Evolutionary conservation across 805 yeast genomes (phyloP).

Genomic region (Lipomyces anomalus): DNA sequence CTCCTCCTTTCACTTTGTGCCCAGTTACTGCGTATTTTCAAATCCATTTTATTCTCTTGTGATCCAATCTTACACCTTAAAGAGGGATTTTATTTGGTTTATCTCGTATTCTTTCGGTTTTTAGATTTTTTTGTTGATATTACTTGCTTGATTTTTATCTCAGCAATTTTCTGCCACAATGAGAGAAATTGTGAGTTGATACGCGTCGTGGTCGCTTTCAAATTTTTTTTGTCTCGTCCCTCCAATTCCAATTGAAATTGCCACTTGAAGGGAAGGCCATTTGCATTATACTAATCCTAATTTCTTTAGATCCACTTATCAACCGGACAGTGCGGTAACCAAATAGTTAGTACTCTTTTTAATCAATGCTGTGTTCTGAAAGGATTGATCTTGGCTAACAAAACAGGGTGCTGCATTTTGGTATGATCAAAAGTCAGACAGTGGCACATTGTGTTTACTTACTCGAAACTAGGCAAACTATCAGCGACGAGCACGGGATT

Average conservation of each 20-base stretch:
- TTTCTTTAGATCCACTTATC: slow-evolving; percentile 70
- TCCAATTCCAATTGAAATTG: not conserved
- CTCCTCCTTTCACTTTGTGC: too few species aligned
- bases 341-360: slow-evolving; percentile 49
- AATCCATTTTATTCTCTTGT: too few species aligned
- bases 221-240: slow-evolving; percentile 1
- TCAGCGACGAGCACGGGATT: slow-evolving; percentile 28
- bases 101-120: not conserved
- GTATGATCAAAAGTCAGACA: slow-evolving; percentile 5
- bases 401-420: slow-evolving; percentile 26
- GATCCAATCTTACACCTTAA: too few species aligned
- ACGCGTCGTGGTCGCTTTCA: slow-evolving; percentile 13
- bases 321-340: slow-evolving; percentile 97
- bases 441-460: not conserved
- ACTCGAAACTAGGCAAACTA: slow-evolving; percentile 22
- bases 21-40: too few species aligned
- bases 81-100: slow-evolving; percentile 1
- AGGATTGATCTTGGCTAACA: slow-evolving; percentile 1
- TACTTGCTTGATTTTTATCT: not conserved
- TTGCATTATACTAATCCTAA: slow-evolving; percentile 1
- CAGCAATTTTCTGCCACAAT: slow-evolving; percentile 3
- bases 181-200: slow-evolving; percentile 25
- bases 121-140: not conserved
- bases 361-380: not conserved
- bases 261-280: too few species aligned